Conservation (phyloP, 176 grass and related monocot species). For the Raddia distichophylla region DNA sequence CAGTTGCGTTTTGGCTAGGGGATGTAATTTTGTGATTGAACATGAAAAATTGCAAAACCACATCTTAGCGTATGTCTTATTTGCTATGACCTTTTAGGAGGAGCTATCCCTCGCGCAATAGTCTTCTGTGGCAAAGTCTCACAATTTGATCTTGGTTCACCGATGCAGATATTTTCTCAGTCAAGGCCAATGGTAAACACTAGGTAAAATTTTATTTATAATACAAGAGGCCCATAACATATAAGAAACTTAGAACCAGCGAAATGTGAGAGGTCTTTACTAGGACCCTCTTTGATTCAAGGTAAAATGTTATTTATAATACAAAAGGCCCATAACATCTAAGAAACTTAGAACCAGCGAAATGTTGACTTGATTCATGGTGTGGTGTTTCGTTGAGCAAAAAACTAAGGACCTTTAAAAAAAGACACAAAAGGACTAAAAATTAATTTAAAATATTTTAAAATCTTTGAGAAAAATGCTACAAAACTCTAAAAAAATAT, state of each 20-base stretch:
- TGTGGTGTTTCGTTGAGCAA: no score
- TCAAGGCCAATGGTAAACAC: neutral
- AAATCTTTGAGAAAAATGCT: no score
- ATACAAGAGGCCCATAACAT: neutral
- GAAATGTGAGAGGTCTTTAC: neutral
- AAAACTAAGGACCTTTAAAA: no score
- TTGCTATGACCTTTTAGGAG: neutral
- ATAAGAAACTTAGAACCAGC: neutral
- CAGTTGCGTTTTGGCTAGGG: neutral
- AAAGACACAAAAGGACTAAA: no score
- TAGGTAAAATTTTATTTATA: neutral
- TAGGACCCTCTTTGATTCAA: neutral
- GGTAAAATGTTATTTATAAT: no score
- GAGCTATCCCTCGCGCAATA: neutral
- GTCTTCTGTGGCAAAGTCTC: neutral
- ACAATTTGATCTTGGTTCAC: neutral
- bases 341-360: no score
- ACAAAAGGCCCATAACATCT: no score
- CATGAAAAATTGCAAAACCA: neutral
- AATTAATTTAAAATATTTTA: no score
- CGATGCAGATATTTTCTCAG: neutral
- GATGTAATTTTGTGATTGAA: slow-evolving; percentile 22
- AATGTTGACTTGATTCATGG: no score
- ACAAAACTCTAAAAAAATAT: no score
- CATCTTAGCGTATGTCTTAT: neutral